Percentiles rank a stretch among this genome's conserved stretches.
Evolutionary conservation across 139 green algal genomes (phyloP).

Genomic region (Desmodesmus armatus): DNA sequence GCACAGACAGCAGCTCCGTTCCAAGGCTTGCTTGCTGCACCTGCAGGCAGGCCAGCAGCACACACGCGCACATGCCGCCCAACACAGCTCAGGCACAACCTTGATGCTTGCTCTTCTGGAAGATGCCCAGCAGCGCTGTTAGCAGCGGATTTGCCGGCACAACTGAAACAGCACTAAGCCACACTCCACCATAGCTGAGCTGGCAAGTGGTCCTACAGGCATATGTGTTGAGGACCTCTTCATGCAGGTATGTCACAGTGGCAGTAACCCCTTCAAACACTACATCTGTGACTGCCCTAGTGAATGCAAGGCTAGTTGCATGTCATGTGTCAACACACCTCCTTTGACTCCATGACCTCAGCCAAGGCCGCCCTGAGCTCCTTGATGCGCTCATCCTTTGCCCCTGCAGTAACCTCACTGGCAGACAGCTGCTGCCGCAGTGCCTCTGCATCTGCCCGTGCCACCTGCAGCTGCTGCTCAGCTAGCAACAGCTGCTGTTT

Average conservation of each 20-base stretch:
- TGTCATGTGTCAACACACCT: background rate
- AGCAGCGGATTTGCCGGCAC: too few species aligned
- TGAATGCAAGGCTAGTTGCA: too few species aligned
- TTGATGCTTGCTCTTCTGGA: too few species aligned
- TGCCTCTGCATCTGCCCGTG: background rate
- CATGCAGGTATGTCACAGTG: too few species aligned
- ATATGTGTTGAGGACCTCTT: background rate
- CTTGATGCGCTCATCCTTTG: slow-evolving; percentile 55
- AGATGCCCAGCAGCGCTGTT: too few species aligned
- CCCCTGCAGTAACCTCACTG: background rate
- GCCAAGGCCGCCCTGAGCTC: slow-evolving; percentile 54
- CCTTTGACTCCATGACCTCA: slow-evolving; percentile 14
- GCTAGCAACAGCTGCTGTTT: background rate
- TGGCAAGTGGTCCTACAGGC: too few species aligned
- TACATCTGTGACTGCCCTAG: too few species aligned
- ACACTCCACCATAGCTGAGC: too few species aligned
- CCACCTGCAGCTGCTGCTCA: slow-evolving; percentile 3
- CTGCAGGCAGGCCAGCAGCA: background rate
- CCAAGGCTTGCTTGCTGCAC: background rate
- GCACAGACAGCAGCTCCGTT: background rate
- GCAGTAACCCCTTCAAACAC: too few species aligned
- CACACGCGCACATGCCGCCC: background rate
- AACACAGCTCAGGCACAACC: too few species aligned
- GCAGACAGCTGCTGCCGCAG: slow-evolving; percentile 25
- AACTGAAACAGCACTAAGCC: too few species aligned